These are phyloP conservation scores for Harringtonia aguacate DNA, from an alignment of 2,329 filamentous ascomycete species.

Conservation along the genomic window DNA sequence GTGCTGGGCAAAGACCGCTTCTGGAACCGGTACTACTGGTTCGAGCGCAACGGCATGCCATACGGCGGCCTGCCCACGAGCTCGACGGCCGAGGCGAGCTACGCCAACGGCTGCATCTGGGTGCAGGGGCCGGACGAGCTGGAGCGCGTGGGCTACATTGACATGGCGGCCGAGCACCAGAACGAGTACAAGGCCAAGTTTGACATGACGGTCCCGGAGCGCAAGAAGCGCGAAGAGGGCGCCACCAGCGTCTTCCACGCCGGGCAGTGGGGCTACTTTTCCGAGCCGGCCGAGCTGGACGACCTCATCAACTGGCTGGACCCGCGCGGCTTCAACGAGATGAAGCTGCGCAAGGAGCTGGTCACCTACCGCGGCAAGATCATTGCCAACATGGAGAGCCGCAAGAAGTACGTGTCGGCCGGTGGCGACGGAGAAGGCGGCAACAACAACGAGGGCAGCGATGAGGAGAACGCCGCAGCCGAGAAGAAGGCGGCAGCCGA, in stretches of 20 bases:
- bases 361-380: slow-evolving; percentile 67
- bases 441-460: slow-evolving; percentile 25
- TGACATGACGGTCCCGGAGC: slow-evolving; percentile 72
- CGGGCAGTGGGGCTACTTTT: slow-evolving; percentile 83
- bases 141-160: slow-evolving; percentile 77
- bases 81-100: slow-evolving; percentile 76
- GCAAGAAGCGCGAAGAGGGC: slow-evolving; percentile 80
- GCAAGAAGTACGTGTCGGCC: slow-evolving; percentile 57
- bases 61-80: slow-evolving; percentile 79
- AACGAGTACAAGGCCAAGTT: slow-evolving; percentile 68
- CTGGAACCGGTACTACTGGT: slow-evolving; percentile 99
- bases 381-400: slow-evolving; percentile 66
- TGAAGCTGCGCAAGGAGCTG: slow-evolving; percentile 81
- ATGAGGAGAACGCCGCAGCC: slow-evolving; percentile 19
- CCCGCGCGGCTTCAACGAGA: slow-evolving; percentile 72
- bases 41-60: slow-evolving; percentile 96
- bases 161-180: slow-evolving; percentile 59
- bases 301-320: slow-evolving; percentile 82
- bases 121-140: slow-evolving; percentile 89
- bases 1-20: slow-evolving; percentile 90
- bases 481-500: background rate
- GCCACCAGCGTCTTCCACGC: slow-evolving; percentile 66
- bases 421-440: too few species aligned
- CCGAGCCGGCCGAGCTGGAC: slow-evolving; percentile 68
- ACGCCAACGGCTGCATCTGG: slow-evolving; percentile 93